Base-by-base conservation (phyloP, 345 rosid genomes). In the Lenwebbia sp. region DNA sequence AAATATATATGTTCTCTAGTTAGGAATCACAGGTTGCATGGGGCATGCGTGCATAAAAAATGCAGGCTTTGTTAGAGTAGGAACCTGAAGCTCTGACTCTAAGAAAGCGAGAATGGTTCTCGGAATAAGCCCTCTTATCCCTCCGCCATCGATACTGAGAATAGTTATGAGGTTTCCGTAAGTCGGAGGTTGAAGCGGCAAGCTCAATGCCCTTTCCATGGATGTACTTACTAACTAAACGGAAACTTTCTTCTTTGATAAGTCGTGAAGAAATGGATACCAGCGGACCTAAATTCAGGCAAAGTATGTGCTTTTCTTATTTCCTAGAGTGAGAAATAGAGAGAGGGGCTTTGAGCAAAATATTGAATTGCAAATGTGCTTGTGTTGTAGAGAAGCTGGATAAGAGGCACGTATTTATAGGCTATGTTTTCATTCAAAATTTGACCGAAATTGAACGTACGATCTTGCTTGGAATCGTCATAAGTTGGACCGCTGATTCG, bases 111-210 rank as follows among this genome's bases (percentile, higher is more conserved):
- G 87, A 70, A 90, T 85, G 11, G 90, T 87, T 76, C 87, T 90
- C 1, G 93, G 92, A 54, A 91, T 93, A 14, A 91, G 62, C 22
- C 92, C 93, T 87, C 93, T 86, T 41, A 91, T 88, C 3, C 92
- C 93, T 19, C 92, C 94, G 19, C 93, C 93, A 85, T 90, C 94
- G n/a, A 92, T 89, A 84, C 92, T 91, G 53, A 91, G 92, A 58
- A 91, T 74, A 5, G 92, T 89, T 53, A 89, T 85, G 30, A 87
- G 87, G 47, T 88, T 90, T 76, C 93, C 92, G 30, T 85, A 85
- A 37, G 85, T 86, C 41, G 90, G 90, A 25, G 91, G 85, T 12
- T 85, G 88, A 9, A 90, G 65, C 14, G 83, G 62, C 49, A 58
- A 57, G 50, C 56, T 86, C 21, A 22, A 23, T 58, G 85, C 40